phyloP scores from a whole-genome alignment of 306 rosid genomes.

The Boehmeria nivea region DNA sequence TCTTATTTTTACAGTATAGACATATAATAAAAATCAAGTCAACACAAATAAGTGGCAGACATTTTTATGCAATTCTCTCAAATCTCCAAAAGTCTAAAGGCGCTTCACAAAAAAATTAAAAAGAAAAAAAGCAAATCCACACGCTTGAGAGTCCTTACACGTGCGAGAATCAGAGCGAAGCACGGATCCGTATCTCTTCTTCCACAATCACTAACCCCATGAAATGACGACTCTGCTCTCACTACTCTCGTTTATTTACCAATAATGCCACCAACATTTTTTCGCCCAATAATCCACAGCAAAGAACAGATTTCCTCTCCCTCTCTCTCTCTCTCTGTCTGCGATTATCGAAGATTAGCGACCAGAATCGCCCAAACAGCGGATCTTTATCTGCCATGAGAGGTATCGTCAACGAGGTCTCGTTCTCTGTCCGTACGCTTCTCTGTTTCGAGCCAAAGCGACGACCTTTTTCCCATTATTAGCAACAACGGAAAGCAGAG shows the following conservation, averaged over 20 bases:
- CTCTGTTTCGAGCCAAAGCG: constrained; percentile 18
- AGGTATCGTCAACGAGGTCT: constrained; percentile 8
- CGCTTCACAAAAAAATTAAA: too few relatives aligned
- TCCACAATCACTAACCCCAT: neutral
- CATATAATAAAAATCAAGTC: too few relatives aligned
- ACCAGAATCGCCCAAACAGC: neutral
- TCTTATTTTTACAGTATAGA: too few relatives aligned
- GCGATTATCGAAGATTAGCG: constrained; percentile 12
- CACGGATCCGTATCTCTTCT: constrained; percentile 20
- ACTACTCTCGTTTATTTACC: constrained; percentile 4
- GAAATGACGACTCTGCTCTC: constrained; percentile 4
- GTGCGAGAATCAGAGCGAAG: constrained; percentile 12
- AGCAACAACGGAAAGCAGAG: neutral
- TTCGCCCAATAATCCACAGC: constrained; percentile 15
- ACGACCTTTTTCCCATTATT: neutral
- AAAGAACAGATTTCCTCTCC: neutral
- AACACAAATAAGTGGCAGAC: too few relatives aligned
- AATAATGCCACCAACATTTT: constrained; percentile 6
- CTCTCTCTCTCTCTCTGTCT: neutral
- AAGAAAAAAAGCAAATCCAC: constrained; percentile 16
- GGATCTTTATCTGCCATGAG: constrained; percentile 31
- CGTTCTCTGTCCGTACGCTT: constrained; percentile 17
- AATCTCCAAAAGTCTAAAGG: too few relatives aligned
- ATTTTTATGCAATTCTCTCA: too few relatives aligned
- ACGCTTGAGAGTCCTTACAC: constrained; percentile 23